These are phyloP conservation scores for Phytophthora idaei DNA, from an alignment of 352 stramenopile genomes.

Conservation along the genomic window DNA sequence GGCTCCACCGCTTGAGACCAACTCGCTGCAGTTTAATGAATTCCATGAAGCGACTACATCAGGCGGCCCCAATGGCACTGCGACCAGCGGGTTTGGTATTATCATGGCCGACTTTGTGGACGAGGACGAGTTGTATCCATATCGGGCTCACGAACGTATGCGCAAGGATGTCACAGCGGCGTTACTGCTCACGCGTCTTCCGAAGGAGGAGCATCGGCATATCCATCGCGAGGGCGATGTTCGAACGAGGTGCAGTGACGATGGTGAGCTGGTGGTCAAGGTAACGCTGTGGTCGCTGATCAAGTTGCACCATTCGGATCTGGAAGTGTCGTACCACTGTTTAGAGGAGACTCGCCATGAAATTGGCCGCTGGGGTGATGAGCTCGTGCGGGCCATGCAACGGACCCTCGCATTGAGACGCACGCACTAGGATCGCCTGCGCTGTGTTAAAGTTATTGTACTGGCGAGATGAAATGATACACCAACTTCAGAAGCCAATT, in stretches of 20 bases:
- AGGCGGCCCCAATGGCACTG: constrained; percentile 9
- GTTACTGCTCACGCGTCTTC: constrained; percentile 32
- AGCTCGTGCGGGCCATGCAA: constrained; percentile 38
- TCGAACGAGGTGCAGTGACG: constrained; percentile 4
- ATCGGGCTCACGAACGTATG: constrained; percentile 26
- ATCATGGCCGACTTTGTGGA: constrained; percentile 46
- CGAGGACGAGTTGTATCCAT: constrained; percentile 46
- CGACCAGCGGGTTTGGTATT: constrained; percentile 27
- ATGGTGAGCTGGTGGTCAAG: constrained; percentile 34
- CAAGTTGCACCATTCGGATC: constrained; percentile 40
- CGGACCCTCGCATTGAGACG: constrained; percentile 28
- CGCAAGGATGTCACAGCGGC: constrained; percentile 40
- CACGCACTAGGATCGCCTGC: constrained; percentile 14
- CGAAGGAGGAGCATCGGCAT: constrained; percentile 23
- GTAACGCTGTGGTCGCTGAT: constrained; percentile 42
- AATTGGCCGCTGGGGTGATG: constrained; percentile 41
- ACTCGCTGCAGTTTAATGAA: constrained; percentile 45
- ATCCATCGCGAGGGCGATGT: constrained; percentile 6
- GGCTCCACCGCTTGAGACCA: constrained; percentile 35
- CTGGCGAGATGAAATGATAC: no score
- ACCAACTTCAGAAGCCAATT: no score
- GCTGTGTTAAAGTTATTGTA: no score
- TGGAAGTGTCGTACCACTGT: constrained; percentile 34
- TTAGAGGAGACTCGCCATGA: constrained; percentile 39
- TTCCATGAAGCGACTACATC: constrained; percentile 29